A percentile compares a stretch with the other conserved stretches of the same genome.
phyloP scores from a whole-genome alignment of 148 eudicot species.

The Rhododendron williamsianum region DNA sequence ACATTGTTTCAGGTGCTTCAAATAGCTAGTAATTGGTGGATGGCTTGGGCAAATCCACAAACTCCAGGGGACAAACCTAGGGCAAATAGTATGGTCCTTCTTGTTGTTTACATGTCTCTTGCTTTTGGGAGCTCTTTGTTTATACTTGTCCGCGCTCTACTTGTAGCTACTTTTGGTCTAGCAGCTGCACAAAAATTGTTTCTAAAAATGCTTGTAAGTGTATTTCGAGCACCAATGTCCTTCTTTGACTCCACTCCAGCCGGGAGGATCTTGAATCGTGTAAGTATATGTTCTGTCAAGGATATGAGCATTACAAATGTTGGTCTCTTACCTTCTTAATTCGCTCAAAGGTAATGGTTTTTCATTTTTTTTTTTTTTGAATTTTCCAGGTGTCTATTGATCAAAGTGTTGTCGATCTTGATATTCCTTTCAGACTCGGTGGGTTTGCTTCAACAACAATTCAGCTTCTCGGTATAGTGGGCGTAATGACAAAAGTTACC shows the following conservation, averaged over 20 bases:
- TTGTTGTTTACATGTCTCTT: constrained; percentile 88
- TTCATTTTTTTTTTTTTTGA: not conserved
- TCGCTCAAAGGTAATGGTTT: not conserved
- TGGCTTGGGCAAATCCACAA: constrained; percentile 98
- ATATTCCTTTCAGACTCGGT: constrained; percentile 92
- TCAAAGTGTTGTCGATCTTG: constrained; percentile 94
- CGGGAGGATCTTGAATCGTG: constrained; percentile 90
- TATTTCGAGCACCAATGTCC: constrained; percentile 96
- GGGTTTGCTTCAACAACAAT: constrained; percentile 89
- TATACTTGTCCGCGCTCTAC: constrained; percentile 77
- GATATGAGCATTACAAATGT: not conserved
- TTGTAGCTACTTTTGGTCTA: constrained; percentile 83
- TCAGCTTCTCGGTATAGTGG: constrained; percentile 84
- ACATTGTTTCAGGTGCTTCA: constrained; percentile 76
- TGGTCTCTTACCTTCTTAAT: not conserved
- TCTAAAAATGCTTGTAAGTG: constrained; percentile 63
- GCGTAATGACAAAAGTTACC: constrained; percentile 83
- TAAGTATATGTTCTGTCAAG: constrained; percentile 30
- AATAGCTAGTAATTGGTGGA: constrained; percentile 97
- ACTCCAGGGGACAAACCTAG: constrained; percentile 64
- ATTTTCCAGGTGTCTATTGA: constrained; percentile 78
- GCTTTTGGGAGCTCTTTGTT: constrained; percentile 94
- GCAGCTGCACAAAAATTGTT: constrained; percentile 86
- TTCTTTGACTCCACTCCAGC: constrained; percentile 98
- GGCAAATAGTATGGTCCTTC: constrained; percentile 61